Percentiles rank a stretch among this genome's conserved stretches.
phyloP scores from a whole-genome alignment of 352 stramenopile genomes.

The Globisporangium recalcitrans region DNA sequence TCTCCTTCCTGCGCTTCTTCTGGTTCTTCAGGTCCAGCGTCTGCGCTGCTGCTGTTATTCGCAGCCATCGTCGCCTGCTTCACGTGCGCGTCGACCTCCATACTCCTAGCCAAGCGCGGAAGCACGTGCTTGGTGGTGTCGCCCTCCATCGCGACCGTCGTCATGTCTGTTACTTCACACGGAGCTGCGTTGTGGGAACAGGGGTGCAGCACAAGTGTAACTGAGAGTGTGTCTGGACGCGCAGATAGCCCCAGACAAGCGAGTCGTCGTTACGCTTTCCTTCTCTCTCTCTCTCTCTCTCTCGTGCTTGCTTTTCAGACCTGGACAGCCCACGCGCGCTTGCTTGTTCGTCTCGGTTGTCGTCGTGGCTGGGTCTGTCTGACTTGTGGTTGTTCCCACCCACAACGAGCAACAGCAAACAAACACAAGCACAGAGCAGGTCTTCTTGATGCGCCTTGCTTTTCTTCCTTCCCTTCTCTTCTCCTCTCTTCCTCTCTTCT shows the following conservation, averaged over 20 bases:
- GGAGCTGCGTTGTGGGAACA: background rate
- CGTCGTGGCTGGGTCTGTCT: background rate
- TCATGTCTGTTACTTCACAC: constrained; percentile 7
- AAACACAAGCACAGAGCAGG: background rate
- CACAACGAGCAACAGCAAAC: background rate
- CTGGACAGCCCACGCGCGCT: too few species aligned
- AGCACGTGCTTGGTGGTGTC: constrained; percentile 8
- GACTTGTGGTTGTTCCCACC: constrained; percentile 3
- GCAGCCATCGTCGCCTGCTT: background rate
- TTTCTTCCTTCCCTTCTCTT: background rate
- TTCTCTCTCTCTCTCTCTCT: background rate
- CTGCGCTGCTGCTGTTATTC: background rate
- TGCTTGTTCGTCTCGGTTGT: background rate
- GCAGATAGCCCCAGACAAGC: background rate
- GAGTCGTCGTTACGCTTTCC: background rate
- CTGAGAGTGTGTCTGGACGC: background rate
- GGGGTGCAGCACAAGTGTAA: background rate
- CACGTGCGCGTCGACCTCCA: background rate
- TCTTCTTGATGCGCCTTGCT: too few species aligned
- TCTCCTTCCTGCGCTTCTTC: background rate
- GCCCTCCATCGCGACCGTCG: constrained; percentile 10
- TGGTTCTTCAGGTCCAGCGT: background rate
- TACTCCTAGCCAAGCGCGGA: background rate
- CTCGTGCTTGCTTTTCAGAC: background rate
- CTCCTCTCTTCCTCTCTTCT: background rate